These are phyloP conservation scores for Xerophyta viscosa DNA, from an alignment of 106 monocot genomes.

Conservation along the genomic window DNA sequence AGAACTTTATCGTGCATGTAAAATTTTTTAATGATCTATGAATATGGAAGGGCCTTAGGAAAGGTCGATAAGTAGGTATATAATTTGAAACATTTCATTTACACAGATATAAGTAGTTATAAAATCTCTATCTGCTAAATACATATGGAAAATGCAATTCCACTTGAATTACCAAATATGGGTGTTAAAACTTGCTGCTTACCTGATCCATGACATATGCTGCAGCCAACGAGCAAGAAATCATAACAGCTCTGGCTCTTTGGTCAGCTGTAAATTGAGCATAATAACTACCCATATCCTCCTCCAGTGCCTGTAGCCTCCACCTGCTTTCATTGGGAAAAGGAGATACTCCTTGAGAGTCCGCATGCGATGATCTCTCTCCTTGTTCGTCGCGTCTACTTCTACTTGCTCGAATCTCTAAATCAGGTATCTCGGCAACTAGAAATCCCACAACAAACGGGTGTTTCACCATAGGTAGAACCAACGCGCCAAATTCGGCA, in stretches of 20 bases:
- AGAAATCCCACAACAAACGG: constrained; percentile 97
- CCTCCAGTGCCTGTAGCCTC: constrained; percentile 38
- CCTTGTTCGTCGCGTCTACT: no score
- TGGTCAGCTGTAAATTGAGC: constrained; percentile 43
- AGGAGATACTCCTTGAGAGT: constrained; percentile 10
- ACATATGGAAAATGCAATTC: no score
- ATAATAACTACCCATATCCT: constrained; percentile 25
- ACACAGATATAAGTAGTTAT: no score
- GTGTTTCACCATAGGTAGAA: constrained; percentile 89
- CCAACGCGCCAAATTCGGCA: constrained; percentile 60
- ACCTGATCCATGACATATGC: constrained; percentile 99
- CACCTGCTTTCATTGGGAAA: constrained; percentile 20
- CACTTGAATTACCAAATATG: no score
- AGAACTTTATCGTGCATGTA: no score
- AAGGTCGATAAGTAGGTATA: no score
- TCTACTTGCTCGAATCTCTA: constrained; percentile 14
- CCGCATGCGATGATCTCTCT: no score
- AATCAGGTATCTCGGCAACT: constrained; percentile 70
- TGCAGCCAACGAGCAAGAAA: constrained; percentile 77
- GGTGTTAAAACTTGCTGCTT: no score
- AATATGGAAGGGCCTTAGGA: no score
- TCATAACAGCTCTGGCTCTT: constrained; percentile 53
- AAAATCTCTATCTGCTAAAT: no score
- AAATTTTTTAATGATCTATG: no score
- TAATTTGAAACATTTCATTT: no score